Percentiles rank a stretch among this genome's conserved stretches.
Conservation (phyloP, 768 basidiomycete species). For the Macrolepiota dolichaula region DNA sequence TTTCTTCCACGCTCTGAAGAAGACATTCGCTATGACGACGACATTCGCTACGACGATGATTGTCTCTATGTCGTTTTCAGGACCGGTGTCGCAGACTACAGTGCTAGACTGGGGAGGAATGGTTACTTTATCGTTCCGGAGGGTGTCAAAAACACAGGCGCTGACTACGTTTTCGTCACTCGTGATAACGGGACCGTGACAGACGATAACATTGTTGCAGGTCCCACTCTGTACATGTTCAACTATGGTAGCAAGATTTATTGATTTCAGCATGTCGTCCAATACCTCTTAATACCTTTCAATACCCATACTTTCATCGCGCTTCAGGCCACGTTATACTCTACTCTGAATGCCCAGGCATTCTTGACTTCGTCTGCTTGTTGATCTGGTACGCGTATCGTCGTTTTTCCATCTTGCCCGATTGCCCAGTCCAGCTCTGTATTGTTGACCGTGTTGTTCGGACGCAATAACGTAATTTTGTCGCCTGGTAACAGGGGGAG, state of each 20-base stretch:
- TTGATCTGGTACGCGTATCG: slow-evolving; percentile 20
- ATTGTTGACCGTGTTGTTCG: slow-evolving; percentile 10
- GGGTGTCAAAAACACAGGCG: slow-evolving; percentile 35
- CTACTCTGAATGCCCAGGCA: slow-evolving; percentile 25
- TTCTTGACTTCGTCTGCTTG: slow-evolving; percentile 15
- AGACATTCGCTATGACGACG: no score
- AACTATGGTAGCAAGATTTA: slow-evolving; percentile 22
- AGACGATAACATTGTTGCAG: slow-evolving; percentile 53
- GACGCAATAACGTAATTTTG: slow-evolving; percentile 36
- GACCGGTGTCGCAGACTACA: slow-evolving; percentile 13
- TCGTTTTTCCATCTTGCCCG: slow-evolving; percentile 23
- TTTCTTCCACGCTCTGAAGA: no score
- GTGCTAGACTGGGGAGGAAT: slow-evolving; percentile 16
- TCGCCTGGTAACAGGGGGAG: slow-evolving; percentile 44
- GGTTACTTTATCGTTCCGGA: slow-evolving; percentile 34
- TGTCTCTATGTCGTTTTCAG: slow-evolving; percentile 1
- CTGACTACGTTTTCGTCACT: slow-evolving; percentile 43
- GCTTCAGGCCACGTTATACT: slow-evolving; percentile 8
- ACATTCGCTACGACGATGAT: background rate
- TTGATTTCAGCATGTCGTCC: background rate
- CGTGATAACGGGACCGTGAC: slow-evolving; percentile 19
- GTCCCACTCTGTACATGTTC: slow-evolving; percentile 47
- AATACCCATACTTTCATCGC: background rate
- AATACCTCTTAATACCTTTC: no score
- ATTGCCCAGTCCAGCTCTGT: slow-evolving; percentile 17